Base-by-base conservation (phyloP, 2,329 filamentous ascomycete genomes). In the Fusarium temperatum region DNA sequence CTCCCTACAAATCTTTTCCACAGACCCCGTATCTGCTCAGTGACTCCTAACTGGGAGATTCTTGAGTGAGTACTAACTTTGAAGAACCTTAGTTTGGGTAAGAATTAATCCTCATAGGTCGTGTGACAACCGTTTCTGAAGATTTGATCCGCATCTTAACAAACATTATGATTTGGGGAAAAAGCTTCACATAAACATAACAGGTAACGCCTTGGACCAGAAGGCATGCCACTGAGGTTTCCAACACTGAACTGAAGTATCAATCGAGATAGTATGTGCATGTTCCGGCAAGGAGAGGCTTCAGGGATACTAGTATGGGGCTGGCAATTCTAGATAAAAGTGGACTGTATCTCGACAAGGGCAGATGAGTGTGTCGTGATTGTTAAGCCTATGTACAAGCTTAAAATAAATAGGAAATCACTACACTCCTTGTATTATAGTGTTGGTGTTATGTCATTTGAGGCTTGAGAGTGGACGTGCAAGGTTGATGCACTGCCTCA, bases 401-500 rank as follows among this genome's bases (percentile, higher is more conserved):
- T 59, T 59, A 59, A 28, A 14, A 20, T 38, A 15, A 18, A 36
- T 20, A 38, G 39, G 14, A 36, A 38, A 50, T 38, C 20, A 50
- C 28, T 57, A 48, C 22, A 28, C 55, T 57, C 28, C 15, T 35
- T 20, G 5, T 15, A 38, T 22, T 20, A 20, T 20, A 38, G 32
- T 38, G 20, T 38, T 36, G 8, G 24, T 28, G 11, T 13, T 24
- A 36, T 28, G 28, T 5, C 44, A 38, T 30, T 26, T 4, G 2
- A 26, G 17, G 20, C 41, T 41, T 24, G 15, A 30, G 30, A 51
- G 58, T 36, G 36, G 58, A 30, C 20, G 26, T 55, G 26, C 68
- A 67, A 50, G 58, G 57, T 55, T 24, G 32, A 47, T 72, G 65
- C 70, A 72, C 64, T 56, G 68, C 70, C 70, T 64, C 63, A 42